Conservation (phyloP, 768 basidiomycete species). For the Mycena haematopus region DNA sequence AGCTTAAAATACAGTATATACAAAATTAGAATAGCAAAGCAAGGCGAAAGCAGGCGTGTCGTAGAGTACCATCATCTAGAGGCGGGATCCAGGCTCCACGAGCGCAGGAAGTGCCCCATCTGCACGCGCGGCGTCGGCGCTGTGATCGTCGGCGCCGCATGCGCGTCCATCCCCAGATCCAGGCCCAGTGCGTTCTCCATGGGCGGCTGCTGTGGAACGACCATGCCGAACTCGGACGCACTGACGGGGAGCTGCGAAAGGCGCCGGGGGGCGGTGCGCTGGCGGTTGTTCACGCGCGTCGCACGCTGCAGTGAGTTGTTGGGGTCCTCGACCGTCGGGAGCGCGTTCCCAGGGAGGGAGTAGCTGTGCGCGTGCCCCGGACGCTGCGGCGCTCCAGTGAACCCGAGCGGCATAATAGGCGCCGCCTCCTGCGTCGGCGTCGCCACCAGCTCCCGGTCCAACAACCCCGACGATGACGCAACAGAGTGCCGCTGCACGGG, state of each 20-base stretch:
- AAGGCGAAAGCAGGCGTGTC: too few species aligned
- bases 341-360: slow-evolving; percentile 12
- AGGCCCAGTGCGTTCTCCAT: slow-evolving; percentile 27
- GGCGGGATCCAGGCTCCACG: slow-evolving; percentile 10
- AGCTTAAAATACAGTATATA: slow-evolving; percentile 27
- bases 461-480: background rate
- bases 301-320: slow-evolving; percentile 5
- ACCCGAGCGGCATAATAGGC: slow-evolving; percentile 5
- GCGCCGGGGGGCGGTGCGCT: slow-evolving; percentile 13
- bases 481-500: background rate
- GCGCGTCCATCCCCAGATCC: slow-evolving; percentile 21
- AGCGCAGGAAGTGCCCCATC: slow-evolving; percentile 14
- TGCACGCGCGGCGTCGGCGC: slow-evolving; percentile 30
- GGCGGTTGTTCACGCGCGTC: slow-evolving; percentile 7
- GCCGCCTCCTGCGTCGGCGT: slow-evolving; percentile 17
- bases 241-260: slow-evolving; percentile 20
- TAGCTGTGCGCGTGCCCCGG: slow-evolving; percentile 17
- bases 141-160: slow-evolving; percentile 11
- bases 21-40: too few species aligned
- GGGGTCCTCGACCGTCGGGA: slow-evolving; percentile 2
- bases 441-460: slow-evolving; percentile 7
- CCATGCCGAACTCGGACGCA: slow-evolving; percentile 9
- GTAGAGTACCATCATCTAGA: background rate
- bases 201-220: slow-evolving; percentile 4
- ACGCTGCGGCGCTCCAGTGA: slow-evolving; percentile 4